Percentiles rank a stretch among this genome's conserved stretches.
Evolutionary conservation across 805 yeast species (phyloP).

Genomic region (Schizosaccharomyces octosporus): DNA sequence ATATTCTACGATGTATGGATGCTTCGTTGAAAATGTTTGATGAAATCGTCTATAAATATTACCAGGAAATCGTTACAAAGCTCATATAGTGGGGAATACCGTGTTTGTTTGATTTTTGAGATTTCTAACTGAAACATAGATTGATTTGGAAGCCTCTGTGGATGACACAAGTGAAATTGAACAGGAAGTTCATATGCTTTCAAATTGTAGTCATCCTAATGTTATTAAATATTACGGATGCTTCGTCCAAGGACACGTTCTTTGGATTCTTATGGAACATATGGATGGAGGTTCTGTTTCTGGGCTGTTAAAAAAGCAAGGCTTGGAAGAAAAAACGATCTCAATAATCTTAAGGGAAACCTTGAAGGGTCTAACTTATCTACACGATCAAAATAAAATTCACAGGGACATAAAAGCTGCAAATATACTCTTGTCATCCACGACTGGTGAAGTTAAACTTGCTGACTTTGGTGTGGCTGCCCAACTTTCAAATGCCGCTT

Average conservation of each 20-base stretch:
- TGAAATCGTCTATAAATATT: too few species aligned
- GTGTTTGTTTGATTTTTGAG: neutral
- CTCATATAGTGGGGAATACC: too few species aligned
- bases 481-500: conserved; percentile 32
- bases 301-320: conserved; percentile 36
- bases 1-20: too few species aligned
- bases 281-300: conserved; percentile 57
- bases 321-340: conserved; percentile 28
- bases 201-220: conserved; percentile 37
- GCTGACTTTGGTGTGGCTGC: conserved; percentile 96
- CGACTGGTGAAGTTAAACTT: conserved; percentile 47
- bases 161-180: conserved; percentile 54
- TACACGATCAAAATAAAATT: conserved; percentile 42
- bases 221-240: conserved; percentile 50
- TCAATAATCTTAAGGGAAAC: conserved; percentile 31
- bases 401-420: conserved; percentile 87
- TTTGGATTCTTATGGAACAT: conserved; percentile 62
- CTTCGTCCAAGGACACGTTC: conserved; percentile 39
- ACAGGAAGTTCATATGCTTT: conserved; percentile 41
- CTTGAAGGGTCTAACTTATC: conserved; percentile 33
- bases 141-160: conserved; percentile 39
- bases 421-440: conserved; percentile 44
- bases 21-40: too few species aligned
- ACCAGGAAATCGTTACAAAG: too few species aligned
- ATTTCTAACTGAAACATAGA: conserved; percentile 12